Conservation (phyloP, 495 filamentous ascomycete species). For the Annulohypoxylon stygium region DNA sequence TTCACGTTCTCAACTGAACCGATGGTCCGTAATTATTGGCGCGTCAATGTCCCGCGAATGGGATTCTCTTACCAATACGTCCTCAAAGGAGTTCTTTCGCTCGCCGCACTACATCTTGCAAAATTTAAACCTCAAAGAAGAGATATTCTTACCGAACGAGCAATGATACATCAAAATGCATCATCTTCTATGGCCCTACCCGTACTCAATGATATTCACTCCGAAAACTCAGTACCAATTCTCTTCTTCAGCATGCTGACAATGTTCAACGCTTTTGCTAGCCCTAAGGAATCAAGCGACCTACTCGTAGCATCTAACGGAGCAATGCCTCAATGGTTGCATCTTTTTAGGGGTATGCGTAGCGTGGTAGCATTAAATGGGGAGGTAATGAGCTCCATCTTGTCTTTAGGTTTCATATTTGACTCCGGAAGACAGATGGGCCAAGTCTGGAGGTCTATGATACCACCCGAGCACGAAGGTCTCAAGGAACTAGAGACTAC, state of each 20-base stretch:
- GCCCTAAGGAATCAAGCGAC: conserved; percentile 58
- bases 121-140: conserved; percentile 53
- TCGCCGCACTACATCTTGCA: conserved; percentile 66
- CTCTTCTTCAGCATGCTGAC: conserved; percentile 67
- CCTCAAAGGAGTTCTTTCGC: conserved; percentile 64
- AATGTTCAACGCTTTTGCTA: conserved; percentile 62
- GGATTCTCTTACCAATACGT: conserved; percentile 64
- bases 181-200: conserved; percentile 61
- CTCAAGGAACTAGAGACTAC: conserved; percentile 43
- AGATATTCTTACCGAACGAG: conserved; percentile 60
- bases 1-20: conserved; percentile 38
- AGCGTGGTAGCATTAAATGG: conserved; percentile 52
- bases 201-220: conserved; percentile 60
- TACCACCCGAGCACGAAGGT: conserved; percentile 41
- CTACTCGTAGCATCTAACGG: conserved; percentile 57
- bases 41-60: conserved; percentile 59
- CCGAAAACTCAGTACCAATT: conserved; percentile 64
- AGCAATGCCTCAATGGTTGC: conserved; percentile 59
- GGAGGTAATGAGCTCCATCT: conserved; percentile 41
- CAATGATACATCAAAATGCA: conserved; percentile 63
- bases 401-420: conserved; percentile 51
- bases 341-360: conserved; percentile 55
- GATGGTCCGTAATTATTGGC: conserved; percentile 44
- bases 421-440: conserved; percentile 44
- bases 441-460: conserved; percentile 23